A percentile compares a stretch with the other conserved stretches of the same genome.
phyloP scores from a whole-genome alignment of 1,284 basidiomycete species.

The Moesziomyces sp. region DNA sequence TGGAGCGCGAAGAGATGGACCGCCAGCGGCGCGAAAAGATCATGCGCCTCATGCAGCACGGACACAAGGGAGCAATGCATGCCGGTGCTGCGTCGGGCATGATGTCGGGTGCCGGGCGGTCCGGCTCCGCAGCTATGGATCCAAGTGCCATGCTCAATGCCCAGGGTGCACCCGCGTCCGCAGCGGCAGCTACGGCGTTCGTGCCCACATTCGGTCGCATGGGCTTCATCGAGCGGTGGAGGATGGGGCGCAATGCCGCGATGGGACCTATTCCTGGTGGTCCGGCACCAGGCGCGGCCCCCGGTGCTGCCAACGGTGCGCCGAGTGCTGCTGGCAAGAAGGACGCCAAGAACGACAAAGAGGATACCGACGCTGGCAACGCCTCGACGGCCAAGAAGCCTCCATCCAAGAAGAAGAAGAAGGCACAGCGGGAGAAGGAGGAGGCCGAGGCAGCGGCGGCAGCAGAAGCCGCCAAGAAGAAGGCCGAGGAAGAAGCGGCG shows the following conservation, averaged over 20 bases:
- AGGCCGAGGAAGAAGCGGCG: constrained; percentile 40
- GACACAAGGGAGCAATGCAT: constrained; percentile 23
- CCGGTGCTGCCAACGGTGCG: constrained; percentile 17
- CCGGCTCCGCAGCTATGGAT: not conserved
- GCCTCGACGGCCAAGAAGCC: constrained; percentile 38
- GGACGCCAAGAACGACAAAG: constrained; percentile 40
- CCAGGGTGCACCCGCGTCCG: constrained; percentile 3
- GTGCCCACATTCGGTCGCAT: constrained; percentile 58
- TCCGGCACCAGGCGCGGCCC: constrained; percentile 7
- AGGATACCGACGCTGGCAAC: constrained; percentile 26
- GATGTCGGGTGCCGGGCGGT: not conserved
- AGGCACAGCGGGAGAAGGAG: constrained; percentile 49
- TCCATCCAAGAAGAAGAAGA: constrained; percentile 53
- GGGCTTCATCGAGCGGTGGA: constrained; percentile 59
- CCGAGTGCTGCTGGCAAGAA: constrained; percentile 30
- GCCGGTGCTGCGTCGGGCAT: not conserved
- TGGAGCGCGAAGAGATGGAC: constrained; percentile 52
- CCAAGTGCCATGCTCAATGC: not conserved
- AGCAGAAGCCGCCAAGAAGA: constrained; percentile 46
- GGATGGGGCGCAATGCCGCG: constrained; percentile 52
- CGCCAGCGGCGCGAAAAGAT: constrained; percentile 56
- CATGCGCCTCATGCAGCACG: constrained; percentile 63
- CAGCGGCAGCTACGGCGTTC: constrained; percentile 32
- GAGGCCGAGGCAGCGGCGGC: constrained; percentile 47
- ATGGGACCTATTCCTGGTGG: constrained; percentile 8